Conservation (phyloP, 495 filamentous ascomycete genomes). For the Penicillium odoratum region DNA sequence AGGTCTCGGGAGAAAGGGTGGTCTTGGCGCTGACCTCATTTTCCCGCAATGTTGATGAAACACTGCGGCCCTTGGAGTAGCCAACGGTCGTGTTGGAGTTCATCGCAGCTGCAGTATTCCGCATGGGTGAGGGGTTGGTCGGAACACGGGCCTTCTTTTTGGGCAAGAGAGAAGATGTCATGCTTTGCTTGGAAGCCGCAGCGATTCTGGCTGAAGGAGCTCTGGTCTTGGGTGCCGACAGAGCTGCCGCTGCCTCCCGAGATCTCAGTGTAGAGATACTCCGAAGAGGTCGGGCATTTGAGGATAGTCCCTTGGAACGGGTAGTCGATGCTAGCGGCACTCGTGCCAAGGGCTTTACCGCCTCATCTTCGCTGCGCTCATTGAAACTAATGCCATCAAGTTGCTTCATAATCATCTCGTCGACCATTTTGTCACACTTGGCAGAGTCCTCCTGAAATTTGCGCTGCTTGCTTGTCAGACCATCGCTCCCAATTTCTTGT, state of each 20-base stretch:
- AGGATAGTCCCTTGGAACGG: slow-evolving; percentile 31
- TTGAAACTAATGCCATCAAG: slow-evolving; percentile 58
- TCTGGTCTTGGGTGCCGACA: slow-evolving; percentile 42
- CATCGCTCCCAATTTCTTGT: slow-evolving; percentile 65
- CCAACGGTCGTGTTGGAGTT: slow-evolving; percentile 77
- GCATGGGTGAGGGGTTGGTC: slow-evolving; percentile 54
- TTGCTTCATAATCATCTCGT: slow-evolving; percentile 62
- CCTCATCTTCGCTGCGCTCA: slow-evolving; percentile 35
- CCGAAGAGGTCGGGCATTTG: slow-evolving; percentile 23
- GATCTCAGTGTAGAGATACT: slow-evolving; percentile 48
- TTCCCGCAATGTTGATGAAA: slow-evolving; percentile 51
- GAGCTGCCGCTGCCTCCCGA: slow-evolving; percentile 55
- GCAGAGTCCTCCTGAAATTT: slow-evolving; percentile 55
- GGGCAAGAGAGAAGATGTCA: slow-evolving; percentile 36
- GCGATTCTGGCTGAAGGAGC: slow-evolving; percentile 36
- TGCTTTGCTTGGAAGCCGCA: slow-evolving; percentile 42
- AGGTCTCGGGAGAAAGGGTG: slow-evolving; percentile 42
- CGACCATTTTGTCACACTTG: slow-evolving; percentile 47
- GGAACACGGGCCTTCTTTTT: slow-evolving; percentile 39
- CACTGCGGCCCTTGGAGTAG: slow-evolving; percentile 71
- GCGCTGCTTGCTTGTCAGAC: slow-evolving; percentile 61
- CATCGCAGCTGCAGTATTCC: slow-evolving; percentile 60
- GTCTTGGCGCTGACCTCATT: slow-evolving; percentile 27
- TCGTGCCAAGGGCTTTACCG: slow-evolving; percentile 8
- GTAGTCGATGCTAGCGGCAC: slow-evolving; percentile 22